Evolutionary conservation across 2,329 filamentous ascomycete genomes (phyloP), one percentile per base, ranked within the genome.

Genomic region (Neoscytalidium dimidiatum): DNA sequence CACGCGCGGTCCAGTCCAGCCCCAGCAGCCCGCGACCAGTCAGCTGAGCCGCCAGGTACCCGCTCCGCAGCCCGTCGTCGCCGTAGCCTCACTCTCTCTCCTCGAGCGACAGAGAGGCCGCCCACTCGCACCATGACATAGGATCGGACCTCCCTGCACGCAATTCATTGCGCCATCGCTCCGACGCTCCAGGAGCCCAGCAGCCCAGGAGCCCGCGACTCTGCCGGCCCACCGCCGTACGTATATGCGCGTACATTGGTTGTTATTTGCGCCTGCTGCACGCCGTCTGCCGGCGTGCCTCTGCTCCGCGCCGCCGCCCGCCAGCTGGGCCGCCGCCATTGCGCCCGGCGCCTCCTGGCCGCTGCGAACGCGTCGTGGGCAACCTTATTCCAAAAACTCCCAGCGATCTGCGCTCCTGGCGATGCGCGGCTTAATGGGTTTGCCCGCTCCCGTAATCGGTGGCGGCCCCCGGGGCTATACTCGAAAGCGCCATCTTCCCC

Each of bases 121-220:
- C 52, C 33, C 33, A 28, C 31, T 57, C 31, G 52, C 52, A 28
- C 52, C 52, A 57, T 57, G 52, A 43, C 52, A 43, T 43, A 57
- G 52, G 51, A 56, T 56, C 51, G 31, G 52, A 43, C 52, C 26
- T 8, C 23, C 19, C 56, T 60, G 56, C 56, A 60, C 56, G 56
- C 35, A 58, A 58, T 58, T 14, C 53, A 60, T 60, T 46, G 56
- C 56, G 56, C 56, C 56, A 33, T 60, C 56, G 38, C 53, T n/a
- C n/a, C n/a, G n/a, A n/a, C n/a, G n/a, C n/a, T n/a, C n/a, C n/a
- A n/a, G n/a, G n/a, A n/a, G n/a, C n/a, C n/a, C n/a, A n/a, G n/a
- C n/a, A n/a, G n/a, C n/a, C n/a, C n/a, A n/a, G n/a, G 21, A 28
- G 31, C 31, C 51, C 9, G 7, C 38, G 38, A 8, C 38, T 13